Evolutionary conservation across 2,329 filamentous ascomycete genomes (phyloP).

Genomic region (Penicillium sp.): DNA sequence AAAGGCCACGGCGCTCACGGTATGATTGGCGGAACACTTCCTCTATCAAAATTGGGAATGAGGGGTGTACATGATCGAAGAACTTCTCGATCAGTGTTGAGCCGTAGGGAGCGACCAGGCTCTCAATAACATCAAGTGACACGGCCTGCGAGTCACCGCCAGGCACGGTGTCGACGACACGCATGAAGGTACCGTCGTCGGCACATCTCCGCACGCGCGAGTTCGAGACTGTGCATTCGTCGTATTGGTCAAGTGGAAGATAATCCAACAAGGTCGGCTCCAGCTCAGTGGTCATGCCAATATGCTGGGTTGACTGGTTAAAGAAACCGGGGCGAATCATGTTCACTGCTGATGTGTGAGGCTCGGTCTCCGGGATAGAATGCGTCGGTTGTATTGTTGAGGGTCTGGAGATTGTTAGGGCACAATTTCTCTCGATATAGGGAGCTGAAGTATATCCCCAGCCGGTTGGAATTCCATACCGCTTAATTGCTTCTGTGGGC

Average conservation of each 20-base stretch:
- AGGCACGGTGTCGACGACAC: constrained; percentile 36
- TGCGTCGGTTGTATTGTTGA: constrained; percentile 23
- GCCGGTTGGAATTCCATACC: constrained; percentile 27
- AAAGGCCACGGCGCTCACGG: constrained; percentile 38
- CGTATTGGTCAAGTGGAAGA: constrained; percentile 42
- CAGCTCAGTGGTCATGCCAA: constrained; percentile 45
- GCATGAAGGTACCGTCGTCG: constrained; percentile 45
- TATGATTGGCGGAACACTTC: constrained; percentile 47
- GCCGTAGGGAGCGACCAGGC: constrained; percentile 45
- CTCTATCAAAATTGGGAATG: constrained; percentile 45
- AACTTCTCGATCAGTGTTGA: constrained; percentile 47
- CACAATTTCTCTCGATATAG: neutral
- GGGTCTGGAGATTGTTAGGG: constrained; percentile 24
- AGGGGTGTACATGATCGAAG: constrained; percentile 46
- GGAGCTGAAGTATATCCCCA: neutral
- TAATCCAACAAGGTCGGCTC: constrained; percentile 43
- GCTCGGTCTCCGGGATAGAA: constrained; percentile 6
- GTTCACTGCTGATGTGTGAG: constrained; percentile 15
- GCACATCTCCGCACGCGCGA: constrained; percentile 41
- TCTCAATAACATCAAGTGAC: constrained; percentile 45
- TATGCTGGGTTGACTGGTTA: constrained; percentile 42
- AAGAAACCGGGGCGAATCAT: constrained; percentile 37
- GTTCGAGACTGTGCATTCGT: constrained; percentile 38
- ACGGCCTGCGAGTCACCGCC: constrained; percentile 35
- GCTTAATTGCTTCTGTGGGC: constrained; percentile 33